Evolutionary conservation across 176 grass and related monocot species (phyloP).

Genomic region (Carex kokanica): DNA sequence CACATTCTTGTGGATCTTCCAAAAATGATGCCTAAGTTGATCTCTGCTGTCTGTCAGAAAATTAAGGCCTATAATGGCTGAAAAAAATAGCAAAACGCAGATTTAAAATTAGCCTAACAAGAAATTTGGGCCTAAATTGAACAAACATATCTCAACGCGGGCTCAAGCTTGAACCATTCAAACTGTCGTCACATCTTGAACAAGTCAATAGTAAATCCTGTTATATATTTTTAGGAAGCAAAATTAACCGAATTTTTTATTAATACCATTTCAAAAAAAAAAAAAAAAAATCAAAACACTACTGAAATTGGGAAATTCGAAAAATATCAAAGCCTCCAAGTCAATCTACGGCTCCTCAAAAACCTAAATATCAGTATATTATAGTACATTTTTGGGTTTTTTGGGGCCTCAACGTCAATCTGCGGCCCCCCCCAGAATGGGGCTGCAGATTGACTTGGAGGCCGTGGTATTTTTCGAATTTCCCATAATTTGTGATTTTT

Average conservation of each 20-base stretch:
- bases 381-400: too few species aligned
- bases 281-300: too few species aligned
- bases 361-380: too few species aligned
- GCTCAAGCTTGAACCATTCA: neutral
- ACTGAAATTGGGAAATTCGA: too few species aligned
- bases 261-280: too few species aligned
- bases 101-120: neutral
- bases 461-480: too few species aligned
- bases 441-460: too few species aligned
- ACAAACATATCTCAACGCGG: neutral
- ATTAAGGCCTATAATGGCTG: neutral
- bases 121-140: conserved; percentile 9
- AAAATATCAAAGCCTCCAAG: too few species aligned
- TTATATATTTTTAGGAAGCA: neutral
- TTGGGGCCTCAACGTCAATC: too few species aligned
- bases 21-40: neutral
- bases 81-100: neutral
- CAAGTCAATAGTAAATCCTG: neutral
- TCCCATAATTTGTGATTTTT: too few species aligned
- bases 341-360: too few species aligned
- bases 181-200: neutral
- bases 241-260: neutral
- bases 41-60: neutral
- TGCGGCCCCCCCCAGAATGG: too few species aligned
- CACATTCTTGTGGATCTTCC: neutral